These are phyloP conservation scores for Saururus chinensis DNA, from an alignment of 164 flowering plant species.

Conservation along the genomic window DNA sequence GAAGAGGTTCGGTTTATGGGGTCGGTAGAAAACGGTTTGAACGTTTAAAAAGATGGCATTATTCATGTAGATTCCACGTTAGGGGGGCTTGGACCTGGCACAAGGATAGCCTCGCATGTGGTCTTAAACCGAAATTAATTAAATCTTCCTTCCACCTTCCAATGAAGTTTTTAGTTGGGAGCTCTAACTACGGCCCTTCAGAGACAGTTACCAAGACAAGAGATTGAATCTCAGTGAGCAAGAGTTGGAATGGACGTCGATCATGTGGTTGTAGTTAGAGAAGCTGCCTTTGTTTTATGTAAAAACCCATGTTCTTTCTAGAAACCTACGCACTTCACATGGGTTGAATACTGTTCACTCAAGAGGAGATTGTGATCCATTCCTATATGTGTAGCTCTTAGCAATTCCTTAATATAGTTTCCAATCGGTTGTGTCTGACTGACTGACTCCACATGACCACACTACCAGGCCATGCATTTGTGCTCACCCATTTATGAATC, in stretches of 20 bases:
- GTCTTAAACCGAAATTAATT: conserved; percentile 8
- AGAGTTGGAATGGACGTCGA: background rate
- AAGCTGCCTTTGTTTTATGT: conserved; percentile 4
- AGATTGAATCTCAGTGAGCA: background rate
- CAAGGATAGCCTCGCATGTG: conserved; percentile 38
- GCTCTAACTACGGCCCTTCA: conserved; percentile 12
- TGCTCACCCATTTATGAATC: conserved; percentile 1
- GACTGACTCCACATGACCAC: background rate
- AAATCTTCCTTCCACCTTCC: background rate
- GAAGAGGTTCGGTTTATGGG: conserved; percentile 28
- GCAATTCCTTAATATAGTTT: background rate
- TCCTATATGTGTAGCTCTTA: background rate
- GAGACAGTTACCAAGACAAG: conserved; percentile 4
- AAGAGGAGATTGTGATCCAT: background rate
- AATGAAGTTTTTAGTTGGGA: background rate
- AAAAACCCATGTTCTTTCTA: conserved; percentile 4
- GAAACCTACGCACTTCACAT: conserved; percentile 4
- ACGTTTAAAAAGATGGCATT: conserved; percentile 6
- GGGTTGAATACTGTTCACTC: background rate
- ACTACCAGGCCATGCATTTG: background rate
- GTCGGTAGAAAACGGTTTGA: conserved; percentile 43
- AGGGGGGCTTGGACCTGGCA: conserved; percentile 46
- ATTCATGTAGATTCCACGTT: conserved; percentile 19
- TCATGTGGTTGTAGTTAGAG: conserved; percentile 3
- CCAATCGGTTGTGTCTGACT: background rate